Base-by-base conservation (phyloP, 805 yeast species). In the Barnettozyma wickerhamii region DNA sequence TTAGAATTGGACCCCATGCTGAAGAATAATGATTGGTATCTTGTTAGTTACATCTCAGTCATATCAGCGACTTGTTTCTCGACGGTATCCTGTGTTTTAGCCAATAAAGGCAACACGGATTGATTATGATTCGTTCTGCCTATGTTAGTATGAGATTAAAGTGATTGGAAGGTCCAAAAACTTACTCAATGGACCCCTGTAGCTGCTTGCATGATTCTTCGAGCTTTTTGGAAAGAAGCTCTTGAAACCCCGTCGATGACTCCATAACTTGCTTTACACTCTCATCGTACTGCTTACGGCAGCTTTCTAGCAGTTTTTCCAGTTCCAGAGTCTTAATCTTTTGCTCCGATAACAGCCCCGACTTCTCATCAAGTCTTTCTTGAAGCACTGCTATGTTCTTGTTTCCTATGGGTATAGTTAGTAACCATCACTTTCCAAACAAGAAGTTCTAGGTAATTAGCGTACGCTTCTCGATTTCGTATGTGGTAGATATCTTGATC, bases 281-380 rank as follows among this genome's bases (percentile, higher is more conserved):
- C 5, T 27, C 15, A 27, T 51, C 59, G 24, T 54, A 51, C 2
- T 42, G 41, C 24, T 38, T 42, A 6, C 56, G 51, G n/a, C 48
- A 38, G 1, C 38, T 39, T 7, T 49, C 53, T 12, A 60, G 30
- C 0, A 39, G 37, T 33, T 52, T 58, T 20, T 50, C 51, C n/a
- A 66, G 45, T n/a, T 55, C 52, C 3, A 40, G 24, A 3, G 59
- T 65, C 39, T 60, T 66, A 10, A 70, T 56, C 40, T 68, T 72
- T 46, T 72, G 75, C 40, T 72, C 77, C 7, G 72, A 68, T 30
- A 73, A 55, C 35, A 68, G 61, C 1, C 76, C 75, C 9, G 74
- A 63, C 19, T 66, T 58, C 41, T 70, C 70, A 52, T 71, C 69
- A 6, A 69, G 46, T 37, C 63, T 68, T 28, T 58, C 43, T 42